Evolutionary conservation across 768 basidiomycete species (phyloP), one percentile per base, ranked within the genome.

Genomic region (Termitomyces sp.): DNA sequence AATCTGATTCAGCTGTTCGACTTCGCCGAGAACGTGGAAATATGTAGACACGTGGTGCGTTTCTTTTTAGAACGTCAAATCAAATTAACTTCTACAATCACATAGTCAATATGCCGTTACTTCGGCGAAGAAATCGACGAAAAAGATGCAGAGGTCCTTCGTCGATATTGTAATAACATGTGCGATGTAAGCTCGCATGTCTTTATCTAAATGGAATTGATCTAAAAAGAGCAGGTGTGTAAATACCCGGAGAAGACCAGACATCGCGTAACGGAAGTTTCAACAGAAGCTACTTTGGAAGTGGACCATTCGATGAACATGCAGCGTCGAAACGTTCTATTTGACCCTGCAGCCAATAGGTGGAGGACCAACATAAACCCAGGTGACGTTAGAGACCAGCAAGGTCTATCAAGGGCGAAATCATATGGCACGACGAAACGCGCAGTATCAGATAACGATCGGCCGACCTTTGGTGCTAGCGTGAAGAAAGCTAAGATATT

Each of bases 21-120:
- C 32, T 85, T 83, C 60, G 84, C 86, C 3, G 91, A 94, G 71
- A 82, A 79, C 54, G 73, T 75, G 2, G 71, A 77, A 8, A 71
- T 79, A 4, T 94, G 91, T 70, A 77, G 92, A 43, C 92, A 94
- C 73, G 77, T 91, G 31, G 91, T 91, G 65, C 63, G 87, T 73
- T 29, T 31, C 36, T 20, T 47, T 54, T 42, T 10, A 56, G 34
- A 17, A 53, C 38, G 47, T 25, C 17, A 29, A 32, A 31, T 59
- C 2, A 47, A 20, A 43, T 49, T 25, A 37, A 43, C 38, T 47
- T 34, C 38, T 25, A 17, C 37, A 20, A 36, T n/a, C 17, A 9
- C 9, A 10, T 34, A 93, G 89, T 77, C 81, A 2, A 87, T 94
- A 60, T 93, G 92, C 68, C 84, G 83, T 50, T 92, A 91, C 69